These are phyloP conservation scores for Zea mays DNA, from an alignment of 176 grass and related monocot genomes.

Conservation along the genomic window Zm-B73-REFERENCE-NAM-5.0 NC_050098.1:1848001-1848500, in stretches of 20 bases:
- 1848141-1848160: conserved; percentile 7
- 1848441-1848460: neutral
- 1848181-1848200: neutral
- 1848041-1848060: conserved; percentile 99
- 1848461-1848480: neutral
- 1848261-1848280: neutral
- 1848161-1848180: conserved; percentile 5
- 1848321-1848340: neutral
- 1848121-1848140: conserved; percentile 11
- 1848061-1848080: conserved; percentile 96
- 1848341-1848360: conserved; percentile 3
- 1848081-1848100: conserved; percentile 99
- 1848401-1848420: neutral
- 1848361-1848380: conserved; percentile 11
- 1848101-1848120: conserved; percentile 89
- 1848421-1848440: neutral
- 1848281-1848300: neutral
- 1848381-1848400: neutral
- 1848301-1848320: conserved; percentile 1
- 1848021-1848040: conserved; percentile 92
- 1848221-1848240: neutral
- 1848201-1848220: conserved; percentile 17
- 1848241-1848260: neutral
- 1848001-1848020: conserved; percentile 99
- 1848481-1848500: neutral